Conservation (phyloP, 2,329 filamentous ascomycete genomes). For the Calonectria honghensis region DNA sequence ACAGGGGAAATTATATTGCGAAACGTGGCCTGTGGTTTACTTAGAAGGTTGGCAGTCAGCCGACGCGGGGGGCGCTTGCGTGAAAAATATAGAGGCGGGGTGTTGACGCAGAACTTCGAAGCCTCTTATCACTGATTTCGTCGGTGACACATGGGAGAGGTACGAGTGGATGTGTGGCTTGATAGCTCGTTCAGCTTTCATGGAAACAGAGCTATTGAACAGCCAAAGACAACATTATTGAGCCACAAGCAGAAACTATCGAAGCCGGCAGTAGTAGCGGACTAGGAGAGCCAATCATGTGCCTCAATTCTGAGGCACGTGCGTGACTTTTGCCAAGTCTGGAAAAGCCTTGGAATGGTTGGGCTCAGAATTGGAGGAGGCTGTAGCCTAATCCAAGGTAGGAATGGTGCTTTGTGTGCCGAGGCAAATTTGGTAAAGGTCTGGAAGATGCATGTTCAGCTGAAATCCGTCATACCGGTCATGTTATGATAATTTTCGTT, state of each 20-base stretch:
- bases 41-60: no score
- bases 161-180: background rate
- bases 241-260: background rate
- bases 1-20: no score
- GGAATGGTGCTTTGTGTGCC: background rate
- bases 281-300: background rate
- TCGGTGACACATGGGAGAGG: no score
- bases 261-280: background rate
- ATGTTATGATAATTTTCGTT: no score
- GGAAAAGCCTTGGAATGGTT: background rate
- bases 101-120: no score
- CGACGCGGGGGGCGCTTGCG: no score
- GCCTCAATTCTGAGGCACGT: background rate
- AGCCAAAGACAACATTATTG: background rate
- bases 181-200: background rate
- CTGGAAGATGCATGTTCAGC: no score
- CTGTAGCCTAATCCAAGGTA: background rate
- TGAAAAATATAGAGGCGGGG: no score
- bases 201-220: background rate
- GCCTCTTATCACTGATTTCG: no score
- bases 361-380: background rate
- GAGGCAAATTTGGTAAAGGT: background rate
- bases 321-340: background rate
- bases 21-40: no score
- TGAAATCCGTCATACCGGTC: no score